These are phyloP conservation scores for Bombardia bombarda DNA, from an alignment of 495 filamentous ascomycete genomes.

Conservation along the genomic window DNA sequence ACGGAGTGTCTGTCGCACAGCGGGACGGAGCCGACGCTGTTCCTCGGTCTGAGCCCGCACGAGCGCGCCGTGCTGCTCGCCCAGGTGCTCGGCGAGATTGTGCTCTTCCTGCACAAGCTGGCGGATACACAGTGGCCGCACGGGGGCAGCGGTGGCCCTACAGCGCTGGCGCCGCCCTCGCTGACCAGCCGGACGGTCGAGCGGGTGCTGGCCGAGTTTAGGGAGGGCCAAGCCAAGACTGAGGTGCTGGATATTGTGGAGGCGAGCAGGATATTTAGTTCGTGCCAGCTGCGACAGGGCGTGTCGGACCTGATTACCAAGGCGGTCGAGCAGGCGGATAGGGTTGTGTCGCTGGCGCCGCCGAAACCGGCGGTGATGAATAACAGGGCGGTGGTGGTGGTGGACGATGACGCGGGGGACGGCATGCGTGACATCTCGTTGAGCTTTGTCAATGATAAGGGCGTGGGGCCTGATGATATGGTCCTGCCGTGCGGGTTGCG, in stretches of 20 bases:
- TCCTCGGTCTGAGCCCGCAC: constrained; percentile 18
- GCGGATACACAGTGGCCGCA: constrained; percentile 22
- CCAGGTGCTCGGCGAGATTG: constrained; percentile 13
- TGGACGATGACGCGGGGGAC: constrained; percentile 16
- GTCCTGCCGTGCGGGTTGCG: constrained; percentile 20
- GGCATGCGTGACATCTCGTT: constrained; percentile 19
- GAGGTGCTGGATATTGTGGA: constrained; percentile 16
- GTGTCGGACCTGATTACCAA: constrained; percentile 17
- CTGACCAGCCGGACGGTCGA: constrained; percentile 4
- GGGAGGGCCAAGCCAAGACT: constrained; percentile 3
- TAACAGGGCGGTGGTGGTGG: constrained; percentile 3
- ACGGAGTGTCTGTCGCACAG: constrained; percentile 11
- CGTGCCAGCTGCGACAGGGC: constrained; percentile 11
- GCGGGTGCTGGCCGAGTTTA: constrained; percentile 9
- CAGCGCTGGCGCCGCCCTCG: background rate
- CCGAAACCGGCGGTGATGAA: background rate
- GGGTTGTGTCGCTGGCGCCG: background rate
- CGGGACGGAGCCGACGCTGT: constrained; percentile 13
- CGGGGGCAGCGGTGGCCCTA: background rate
- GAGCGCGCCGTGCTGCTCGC: constrained; percentile 21
- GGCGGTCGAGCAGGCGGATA: constrained; percentile 14
- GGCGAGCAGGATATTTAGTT: constrained; percentile 14
- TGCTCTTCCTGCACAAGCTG: constrained; percentile 20
- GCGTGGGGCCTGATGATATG: constrained; percentile 13
- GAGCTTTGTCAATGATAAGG: constrained; percentile 22